Evolutionary conservation across 2,329 filamentous ascomycete species (phyloP).

Genomic region (Neofusicoccum parvum): DNA sequence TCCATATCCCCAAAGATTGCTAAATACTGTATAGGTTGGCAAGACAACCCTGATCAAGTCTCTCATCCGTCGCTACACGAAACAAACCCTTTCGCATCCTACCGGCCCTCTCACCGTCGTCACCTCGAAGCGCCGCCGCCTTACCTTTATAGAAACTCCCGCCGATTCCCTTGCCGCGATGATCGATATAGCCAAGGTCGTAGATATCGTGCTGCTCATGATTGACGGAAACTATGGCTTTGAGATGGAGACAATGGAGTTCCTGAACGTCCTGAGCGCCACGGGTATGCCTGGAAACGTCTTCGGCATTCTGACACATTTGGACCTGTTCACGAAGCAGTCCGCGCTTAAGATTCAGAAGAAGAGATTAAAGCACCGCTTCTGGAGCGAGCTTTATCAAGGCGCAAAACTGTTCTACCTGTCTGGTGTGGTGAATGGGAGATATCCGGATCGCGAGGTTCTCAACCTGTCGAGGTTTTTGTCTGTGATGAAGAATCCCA

Average conservation of each 20-base stretch:
- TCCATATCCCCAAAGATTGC: background rate
- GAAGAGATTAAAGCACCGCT: conserved; percentile 90
- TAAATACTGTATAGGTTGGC: conserved; percentile 56
- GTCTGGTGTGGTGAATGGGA: conserved; percentile 92
- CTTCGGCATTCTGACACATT: conserved; percentile 93
- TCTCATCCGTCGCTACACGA: conserved; percentile 89
- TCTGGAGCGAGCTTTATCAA: conserved; percentile 97
- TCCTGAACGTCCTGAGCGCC: conserved; percentile 87
- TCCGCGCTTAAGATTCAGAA: conserved; percentile 91
- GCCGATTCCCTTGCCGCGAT: conserved; percentile 89
- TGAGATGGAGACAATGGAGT: conserved; percentile 99
- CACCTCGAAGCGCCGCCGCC: conserved; percentile 89
- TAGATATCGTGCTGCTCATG: conserved; percentile 95
- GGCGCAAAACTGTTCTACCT: conserved; percentile 97
- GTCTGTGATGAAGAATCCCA: conserved; percentile 98
- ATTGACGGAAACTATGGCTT: conserved; percentile 99
- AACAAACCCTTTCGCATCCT: conserved; percentile 88
- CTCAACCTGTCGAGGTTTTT: conserved; percentile 94
- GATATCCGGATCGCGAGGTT: conserved; percentile 94
- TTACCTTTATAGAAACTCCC: conserved; percentile 97
- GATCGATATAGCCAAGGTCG: conserved; percentile 96
- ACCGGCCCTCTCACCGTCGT: conserved; percentile 93
- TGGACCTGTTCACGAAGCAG: conserved; percentile 93
- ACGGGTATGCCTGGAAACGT: conserved; percentile 99
- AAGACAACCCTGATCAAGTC: conserved; percentile 97